Evolutionary conservation across 73 alveolate genomes (phyloP).

Genomic region (Diophrys appendiculata): DNA sequence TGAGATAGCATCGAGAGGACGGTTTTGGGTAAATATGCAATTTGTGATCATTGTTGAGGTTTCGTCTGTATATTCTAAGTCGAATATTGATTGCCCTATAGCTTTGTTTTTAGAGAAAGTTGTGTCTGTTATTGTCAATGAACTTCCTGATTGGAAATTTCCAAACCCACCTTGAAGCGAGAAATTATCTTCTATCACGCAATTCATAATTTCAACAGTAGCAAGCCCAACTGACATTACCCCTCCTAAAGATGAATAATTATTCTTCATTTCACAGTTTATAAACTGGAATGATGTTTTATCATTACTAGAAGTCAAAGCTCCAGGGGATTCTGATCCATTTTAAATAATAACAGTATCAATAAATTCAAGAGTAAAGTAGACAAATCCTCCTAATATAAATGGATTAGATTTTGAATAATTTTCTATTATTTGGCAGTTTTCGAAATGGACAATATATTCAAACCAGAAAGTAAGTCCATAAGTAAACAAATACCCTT

Average conservation of each 20-base stretch:
- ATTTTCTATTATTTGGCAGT: neutral
- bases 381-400: neutral
- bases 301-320: neutral
- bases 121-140: neutral
- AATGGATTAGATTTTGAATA: neutral
- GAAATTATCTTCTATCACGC: neutral
- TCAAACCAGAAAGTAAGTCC: neutral
- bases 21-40: neutral
- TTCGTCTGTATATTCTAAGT: neutral
- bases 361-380: neutral
- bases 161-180: neutral
- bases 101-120: neutral
- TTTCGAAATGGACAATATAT: neutral
- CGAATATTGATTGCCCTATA: neutral
- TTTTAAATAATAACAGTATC: neutral
- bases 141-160: neutral
- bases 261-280: neutral
- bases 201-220: too few relatives aligned
- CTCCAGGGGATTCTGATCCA: neutral
- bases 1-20: too few relatives aligned
- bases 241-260: neutral
- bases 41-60: neutral
- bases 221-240: neutral
- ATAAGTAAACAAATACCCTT: neutral
- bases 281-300: neutral